phyloP scores from a whole-genome alignment of 768 basidiomycete species.

The Rossbeevera mucosa region DNA sequence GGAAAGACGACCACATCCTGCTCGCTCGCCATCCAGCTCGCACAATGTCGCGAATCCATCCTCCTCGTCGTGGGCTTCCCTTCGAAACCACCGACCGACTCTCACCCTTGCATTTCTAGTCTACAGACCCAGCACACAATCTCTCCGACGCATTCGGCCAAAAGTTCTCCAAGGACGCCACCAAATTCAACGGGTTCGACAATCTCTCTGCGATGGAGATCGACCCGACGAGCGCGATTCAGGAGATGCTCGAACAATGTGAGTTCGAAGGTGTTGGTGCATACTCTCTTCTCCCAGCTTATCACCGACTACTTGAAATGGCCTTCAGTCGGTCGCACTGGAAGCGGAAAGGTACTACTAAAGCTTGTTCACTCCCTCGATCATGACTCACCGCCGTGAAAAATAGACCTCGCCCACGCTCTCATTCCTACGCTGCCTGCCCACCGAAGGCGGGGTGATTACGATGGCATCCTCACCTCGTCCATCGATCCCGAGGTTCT shows the following conservation, averaged over 20 bases:
- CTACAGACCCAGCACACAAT: constrained; percentile 99
- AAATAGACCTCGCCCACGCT: constrained; percentile 46
- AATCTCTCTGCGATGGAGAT: constrained; percentile 99
- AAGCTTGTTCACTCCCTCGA: not conserved
- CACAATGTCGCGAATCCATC: constrained; percentile 88
- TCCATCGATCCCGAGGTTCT: constrained; percentile 52
- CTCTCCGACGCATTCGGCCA: constrained; percentile 97
- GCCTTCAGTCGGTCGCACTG: constrained; percentile 6
- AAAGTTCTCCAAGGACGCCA: constrained; percentile 99
- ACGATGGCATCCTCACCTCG: constrained; percentile 48
- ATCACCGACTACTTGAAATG: not conserved
- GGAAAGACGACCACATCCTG: constrained; percentile 99
- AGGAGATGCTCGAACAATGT: constrained; percentile 99
- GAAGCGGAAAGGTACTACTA: constrained; percentile 5
- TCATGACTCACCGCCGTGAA: not conserved
- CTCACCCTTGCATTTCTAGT: constrained; percentile 42
- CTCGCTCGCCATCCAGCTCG: constrained; percentile 94
- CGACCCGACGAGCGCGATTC: constrained; percentile 94
- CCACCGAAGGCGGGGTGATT: constrained; percentile 47
- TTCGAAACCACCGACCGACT: not conserved
- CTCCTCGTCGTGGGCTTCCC: constrained; percentile 76
- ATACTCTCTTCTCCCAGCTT: not conserved
- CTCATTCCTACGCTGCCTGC: constrained; percentile 46
- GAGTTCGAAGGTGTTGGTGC: constrained; percentile 22
- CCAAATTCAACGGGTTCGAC: constrained; percentile 94